These are phyloP conservation scores for Phyllosticta paracitricarpa DNA, from an alignment of 2,329 filamentous ascomycete genomes.

Conservation along the genomic window DNA sequence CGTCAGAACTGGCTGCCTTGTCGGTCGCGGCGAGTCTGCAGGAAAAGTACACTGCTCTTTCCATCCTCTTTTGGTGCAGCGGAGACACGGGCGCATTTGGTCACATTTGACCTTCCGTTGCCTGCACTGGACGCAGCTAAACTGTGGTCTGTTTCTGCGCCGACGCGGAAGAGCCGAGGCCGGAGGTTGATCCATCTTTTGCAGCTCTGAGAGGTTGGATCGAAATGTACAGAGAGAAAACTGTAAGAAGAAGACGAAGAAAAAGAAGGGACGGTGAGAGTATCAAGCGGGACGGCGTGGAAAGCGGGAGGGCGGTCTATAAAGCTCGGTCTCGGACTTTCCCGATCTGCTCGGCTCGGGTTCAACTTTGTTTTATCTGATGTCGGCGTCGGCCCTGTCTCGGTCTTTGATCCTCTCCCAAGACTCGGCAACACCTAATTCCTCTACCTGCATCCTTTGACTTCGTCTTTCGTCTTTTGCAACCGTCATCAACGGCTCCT, in stretches of 20 bases:
- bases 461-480: too few relatives aligned
- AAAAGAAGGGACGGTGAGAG: neutral
- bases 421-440: too few relatives aligned
- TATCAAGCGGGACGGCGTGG: neutral
- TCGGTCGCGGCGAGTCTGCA: neutral
- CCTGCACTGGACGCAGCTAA: conserved; percentile 9
- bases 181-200: neutral
- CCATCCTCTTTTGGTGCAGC: conserved; percentile 4
- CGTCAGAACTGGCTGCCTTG: neutral
- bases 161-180: neutral
- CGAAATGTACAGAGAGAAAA: neutral
- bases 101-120: conserved; percentile 9
- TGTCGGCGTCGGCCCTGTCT: neutral
- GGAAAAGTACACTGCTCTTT: conserved; percentile 1
- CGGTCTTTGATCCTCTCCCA: neutral
- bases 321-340: neutral
- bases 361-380: neutral
- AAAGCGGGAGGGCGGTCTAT: neutral
- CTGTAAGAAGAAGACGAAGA: neutral
- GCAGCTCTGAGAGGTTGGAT: neutral
- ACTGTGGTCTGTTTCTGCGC: neutral
- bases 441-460: too few relatives aligned
- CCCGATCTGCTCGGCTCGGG: neutral
- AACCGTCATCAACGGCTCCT: too few relatives aligned
- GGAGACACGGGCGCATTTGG: conserved; percentile 5